These are phyloP conservation scores for Neonectria ditissima DNA, from an alignment of 2,329 filamentous ascomycete genomes.

Conservation along the genomic window DNA sequence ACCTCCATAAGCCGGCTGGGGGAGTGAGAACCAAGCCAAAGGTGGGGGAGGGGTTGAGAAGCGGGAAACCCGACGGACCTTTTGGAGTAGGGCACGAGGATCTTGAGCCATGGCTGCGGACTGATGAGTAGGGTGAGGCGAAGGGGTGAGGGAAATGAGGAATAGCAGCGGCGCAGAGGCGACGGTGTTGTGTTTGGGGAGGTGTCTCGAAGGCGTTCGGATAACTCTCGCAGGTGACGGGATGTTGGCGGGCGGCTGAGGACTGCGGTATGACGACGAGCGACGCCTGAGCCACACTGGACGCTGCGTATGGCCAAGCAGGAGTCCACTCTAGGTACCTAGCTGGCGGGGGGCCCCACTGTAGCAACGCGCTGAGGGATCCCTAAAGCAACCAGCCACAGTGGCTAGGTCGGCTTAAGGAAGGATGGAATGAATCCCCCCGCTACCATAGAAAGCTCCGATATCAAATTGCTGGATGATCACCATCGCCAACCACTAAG, in stretches of 20 bases:
- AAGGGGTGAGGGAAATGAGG: slow-evolving; percentile 6
- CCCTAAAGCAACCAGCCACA: background rate
- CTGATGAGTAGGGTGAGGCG: slow-evolving; percentile 17
- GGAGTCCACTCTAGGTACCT: background rate
- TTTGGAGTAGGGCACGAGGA: slow-evolving; percentile 81
- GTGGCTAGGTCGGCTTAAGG: background rate
- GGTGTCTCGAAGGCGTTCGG: slow-evolving; percentile 23
- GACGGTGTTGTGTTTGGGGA: slow-evolving; percentile 27
- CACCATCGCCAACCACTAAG: background rate
- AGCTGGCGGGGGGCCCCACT: slow-evolving; percentile 10
- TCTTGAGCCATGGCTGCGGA: slow-evolving; percentile 75
- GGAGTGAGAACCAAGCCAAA: slow-evolving; percentile 21
- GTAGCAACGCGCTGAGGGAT: background rate
- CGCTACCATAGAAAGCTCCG: background rate
- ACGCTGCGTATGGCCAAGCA: background rate
- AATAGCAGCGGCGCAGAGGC: slow-evolving; percentile 33
- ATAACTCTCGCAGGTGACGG: slow-evolving; percentile 23
- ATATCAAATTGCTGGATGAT: background rate
- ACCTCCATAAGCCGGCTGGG: slow-evolving; percentile 10
- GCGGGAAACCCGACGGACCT: slow-evolving; percentile 62
- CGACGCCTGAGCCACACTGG: slow-evolving; percentile 38
- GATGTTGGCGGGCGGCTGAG: slow-evolving; percentile 19
- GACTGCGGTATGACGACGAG: slow-evolving; percentile 41
- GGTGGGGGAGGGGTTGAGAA: slow-evolving; percentile 39
- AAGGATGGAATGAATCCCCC: background rate